Evolutionary conservation across 2,329 filamentous ascomycete genomes (phyloP).

Genomic region (Neopestalotiopsis rosae): DNA sequence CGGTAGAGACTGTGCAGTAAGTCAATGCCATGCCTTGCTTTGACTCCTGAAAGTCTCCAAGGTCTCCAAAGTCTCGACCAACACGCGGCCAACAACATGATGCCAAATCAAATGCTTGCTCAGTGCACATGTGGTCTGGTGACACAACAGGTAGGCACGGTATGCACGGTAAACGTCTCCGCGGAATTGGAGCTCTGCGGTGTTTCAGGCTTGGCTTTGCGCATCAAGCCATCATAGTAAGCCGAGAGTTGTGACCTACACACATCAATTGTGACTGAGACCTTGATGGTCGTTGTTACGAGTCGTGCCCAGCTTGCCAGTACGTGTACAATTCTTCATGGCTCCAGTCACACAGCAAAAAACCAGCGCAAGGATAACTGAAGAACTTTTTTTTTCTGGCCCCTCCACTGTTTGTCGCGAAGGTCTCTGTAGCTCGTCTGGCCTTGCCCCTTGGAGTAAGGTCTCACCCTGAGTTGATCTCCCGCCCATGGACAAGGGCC

Average conservation of each 20-base stretch:
- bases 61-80: no score
- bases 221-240: neutral
- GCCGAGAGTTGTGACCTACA: neutral
- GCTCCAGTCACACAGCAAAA: neutral
- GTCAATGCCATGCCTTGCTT: neutral
- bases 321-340: neutral
- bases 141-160: conserved; percentile 2
- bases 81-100: no score
- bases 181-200: neutral
- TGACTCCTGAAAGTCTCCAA: neutral
- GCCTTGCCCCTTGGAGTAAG: conserved; percentile 12
- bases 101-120: no score
- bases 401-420: neutral
- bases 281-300: neutral
- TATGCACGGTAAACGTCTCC: neutral
- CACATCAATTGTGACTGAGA: neutral
- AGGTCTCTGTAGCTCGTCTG: neutral
- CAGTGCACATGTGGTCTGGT: neutral
- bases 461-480: conserved; percentile 9
- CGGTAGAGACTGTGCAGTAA: neutral
- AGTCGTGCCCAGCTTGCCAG: neutral
- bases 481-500: neutral
- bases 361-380: neutral
- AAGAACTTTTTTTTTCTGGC: conserved; percentile 1
- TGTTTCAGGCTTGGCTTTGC: neutral